These are phyloP conservation scores for Centaurea solstitialis DNA, from an alignment of 129 eudicot genomes.

Conservation along the genomic window DNA sequence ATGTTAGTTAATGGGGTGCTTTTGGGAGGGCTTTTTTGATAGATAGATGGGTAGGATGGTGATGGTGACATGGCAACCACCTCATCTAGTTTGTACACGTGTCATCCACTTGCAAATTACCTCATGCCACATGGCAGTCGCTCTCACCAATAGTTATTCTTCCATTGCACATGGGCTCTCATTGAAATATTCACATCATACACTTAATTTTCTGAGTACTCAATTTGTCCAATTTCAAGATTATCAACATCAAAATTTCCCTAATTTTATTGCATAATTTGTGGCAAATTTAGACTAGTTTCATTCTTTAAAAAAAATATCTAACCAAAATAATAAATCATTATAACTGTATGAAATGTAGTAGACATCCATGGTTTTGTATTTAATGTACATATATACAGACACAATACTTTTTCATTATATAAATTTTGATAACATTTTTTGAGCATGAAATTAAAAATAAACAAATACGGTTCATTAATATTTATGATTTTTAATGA, in stretches of 20 bases:
- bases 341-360: background rate
- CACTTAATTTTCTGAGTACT: conserved; percentile 16
- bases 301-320: background rate
- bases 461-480: too few species aligned
- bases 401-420: too few species aligned
- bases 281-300: conserved; percentile 3
- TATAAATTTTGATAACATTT: too few species aligned
- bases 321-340: background rate
- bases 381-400: too few species aligned
- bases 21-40: conserved; percentile 14
- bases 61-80: conserved; percentile 27
- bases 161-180: conserved; percentile 34
- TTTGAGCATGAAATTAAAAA: too few species aligned
- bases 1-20: conserved; percentile 35
- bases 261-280: conserved; percentile 27
- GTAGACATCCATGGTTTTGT: background rate
- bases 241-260: conserved; percentile 16
- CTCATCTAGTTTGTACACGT: conserved; percentile 24
- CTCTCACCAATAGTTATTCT: conserved; percentile 30
- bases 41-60: conserved; percentile 26
- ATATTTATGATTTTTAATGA: too few species aligned
- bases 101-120: conserved; percentile 20
- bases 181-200: conserved; percentile 33
- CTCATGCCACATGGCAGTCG: conserved; percentile 42
- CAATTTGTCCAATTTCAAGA: conserved; percentile 1